Conservation (phyloP, 441 rosid genomes). For the Hura crepitans region DNA sequence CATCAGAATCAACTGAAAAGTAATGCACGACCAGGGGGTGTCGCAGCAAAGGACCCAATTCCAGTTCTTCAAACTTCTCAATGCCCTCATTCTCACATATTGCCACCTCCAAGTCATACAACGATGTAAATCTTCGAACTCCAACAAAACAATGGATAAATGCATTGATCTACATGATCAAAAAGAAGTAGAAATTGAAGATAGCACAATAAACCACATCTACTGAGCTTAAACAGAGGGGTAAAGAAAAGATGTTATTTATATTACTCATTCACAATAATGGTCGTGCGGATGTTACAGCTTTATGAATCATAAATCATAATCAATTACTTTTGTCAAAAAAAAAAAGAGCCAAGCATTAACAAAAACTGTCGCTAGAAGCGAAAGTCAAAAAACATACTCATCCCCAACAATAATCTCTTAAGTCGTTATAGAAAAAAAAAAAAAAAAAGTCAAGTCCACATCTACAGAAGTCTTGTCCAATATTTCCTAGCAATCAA, state of each 20-base stretch:
- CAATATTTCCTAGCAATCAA: background rate
- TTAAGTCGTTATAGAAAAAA: background rate
- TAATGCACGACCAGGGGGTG: constrained; percentile 76
- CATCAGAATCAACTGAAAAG: constrained; percentile 45
- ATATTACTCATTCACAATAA: background rate
- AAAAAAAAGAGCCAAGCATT: background rate
- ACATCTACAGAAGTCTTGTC: background rate
- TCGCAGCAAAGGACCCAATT: constrained; percentile 71
- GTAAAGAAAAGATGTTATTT: background rate
- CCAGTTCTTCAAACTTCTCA: constrained; percentile 62
- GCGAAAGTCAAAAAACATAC: background rate
- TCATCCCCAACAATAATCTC: background rate
- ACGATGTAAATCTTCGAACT: constrained; percentile 63
- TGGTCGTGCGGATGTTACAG: background rate
- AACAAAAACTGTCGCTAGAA: background rate
- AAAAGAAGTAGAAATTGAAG: background rate
- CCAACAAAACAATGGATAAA: constrained; percentile 89
- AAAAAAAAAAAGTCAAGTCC: background rate
- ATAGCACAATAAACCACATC: too few relatives aligned
- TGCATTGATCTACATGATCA: constrained; percentile 62
- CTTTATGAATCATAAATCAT: background rate
- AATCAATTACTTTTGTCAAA: background rate
- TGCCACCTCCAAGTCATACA: constrained; percentile 81
- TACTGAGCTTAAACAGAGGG: background rate
- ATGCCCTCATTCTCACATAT: constrained; percentile 74